phyloP scores from a whole-genome alignment of 805 yeast species.

The Blastobotrys mokoenaii region DNA sequence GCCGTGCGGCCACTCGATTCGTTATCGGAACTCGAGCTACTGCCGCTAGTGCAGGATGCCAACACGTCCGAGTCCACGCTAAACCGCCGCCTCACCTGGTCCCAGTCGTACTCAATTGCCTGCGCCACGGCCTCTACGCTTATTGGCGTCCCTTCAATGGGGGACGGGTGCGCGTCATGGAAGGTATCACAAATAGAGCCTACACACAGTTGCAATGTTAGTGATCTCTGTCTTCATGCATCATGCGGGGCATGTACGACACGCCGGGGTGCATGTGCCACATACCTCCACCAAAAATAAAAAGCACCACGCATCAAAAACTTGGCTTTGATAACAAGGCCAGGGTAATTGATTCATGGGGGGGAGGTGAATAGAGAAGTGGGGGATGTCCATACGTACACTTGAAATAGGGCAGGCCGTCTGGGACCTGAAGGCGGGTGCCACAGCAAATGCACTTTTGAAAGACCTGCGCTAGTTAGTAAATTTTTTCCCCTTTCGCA shows the following conservation, averaged over 20 bases:
- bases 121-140: neutral
- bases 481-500: too few species aligned
- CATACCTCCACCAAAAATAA: too few species aligned
- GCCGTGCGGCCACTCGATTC: neutral
- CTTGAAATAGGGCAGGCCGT: conserved; percentile 30
- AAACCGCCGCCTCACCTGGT: too few species aligned
- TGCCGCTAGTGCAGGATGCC: neutral
- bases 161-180: conserved; percentile 16
- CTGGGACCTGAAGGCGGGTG: conserved; percentile 21
- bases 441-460: conserved; percentile 25
- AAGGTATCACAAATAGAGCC: conserved; percentile 38
- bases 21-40: neutral
- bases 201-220: too few species aligned
- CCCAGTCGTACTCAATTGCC: conserved; percentile 9
- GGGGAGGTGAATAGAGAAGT: neutral
- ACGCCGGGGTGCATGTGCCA: too few species aligned
- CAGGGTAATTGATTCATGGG: too few species aligned
- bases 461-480: conserved; percentile 9
- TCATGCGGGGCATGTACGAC: too few species aligned
- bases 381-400: conserved; percentile 32
- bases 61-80: neutral
- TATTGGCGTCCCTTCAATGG: neutral
- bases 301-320: too few species aligned
- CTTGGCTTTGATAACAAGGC: too few species aligned
- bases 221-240: too few species aligned